Evolutionary conservation across 2,329 filamentous ascomycete genomes (phyloP), one percentile per base, ranked within the genome.

Genomic region (Sarocladium kiliense): DNA sequence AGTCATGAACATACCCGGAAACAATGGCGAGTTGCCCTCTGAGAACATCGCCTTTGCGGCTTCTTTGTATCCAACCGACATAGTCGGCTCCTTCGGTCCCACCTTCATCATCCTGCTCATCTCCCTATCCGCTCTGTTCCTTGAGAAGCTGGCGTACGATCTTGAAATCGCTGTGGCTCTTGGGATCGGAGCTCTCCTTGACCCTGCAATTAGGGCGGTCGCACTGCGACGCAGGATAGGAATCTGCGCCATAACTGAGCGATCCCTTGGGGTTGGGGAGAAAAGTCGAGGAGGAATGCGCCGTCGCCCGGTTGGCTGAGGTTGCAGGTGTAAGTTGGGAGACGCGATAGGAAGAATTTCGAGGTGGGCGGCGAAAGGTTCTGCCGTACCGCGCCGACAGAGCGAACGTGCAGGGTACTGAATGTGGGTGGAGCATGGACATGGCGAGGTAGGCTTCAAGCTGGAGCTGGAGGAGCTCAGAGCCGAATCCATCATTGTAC

Each of bases 101-200:
- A n/a, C 18, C 47, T 51, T 51, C 47, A 51, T 51, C 47, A 51
- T 51, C 47, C 19, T 51, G 27, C 47, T 27, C 26, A 36, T 51
- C 47, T 51, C 47, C n/a, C 47, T 23, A 11, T 51, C 47, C 23
- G 19, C 47, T 23, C n/a, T 21, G 6, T 36, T 32, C 16, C 30
- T 51, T 10, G 47, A 51, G 47, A 51, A 51, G 18, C 47, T 36
- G 27, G 47, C 47, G 21, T 51, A 51, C 21, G 27, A 11, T 36
- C 30, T 51, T 36, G 47, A 51, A 27, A 49, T 21, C 12, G 18
- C 47, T 12, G 25, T 21, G 6, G 25, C 25, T 30, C 25, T 49
- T 6, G 47, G 18, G 10, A 36, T 19, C 7, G 18, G 7, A 7
- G 30, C 27, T 23, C 27, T 34, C 23, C 27, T 32, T 14, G 47